Conservation (phyloP, 495 filamentous ascomycete species). For the Massariosphaeria phaeospora region DNA sequence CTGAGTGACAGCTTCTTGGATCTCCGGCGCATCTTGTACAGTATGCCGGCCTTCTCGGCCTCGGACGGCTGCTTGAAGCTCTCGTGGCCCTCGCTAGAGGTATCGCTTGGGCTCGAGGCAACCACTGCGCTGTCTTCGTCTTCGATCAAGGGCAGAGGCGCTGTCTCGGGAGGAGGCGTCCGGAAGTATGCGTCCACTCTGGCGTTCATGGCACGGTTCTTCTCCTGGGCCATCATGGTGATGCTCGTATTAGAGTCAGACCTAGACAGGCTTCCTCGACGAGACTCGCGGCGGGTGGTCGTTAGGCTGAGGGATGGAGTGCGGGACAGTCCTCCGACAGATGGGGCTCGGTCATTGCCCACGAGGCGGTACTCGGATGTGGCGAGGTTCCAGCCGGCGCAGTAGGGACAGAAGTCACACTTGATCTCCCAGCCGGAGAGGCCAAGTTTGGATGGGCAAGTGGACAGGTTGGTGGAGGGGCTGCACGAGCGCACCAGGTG, state of each 20-base stretch:
- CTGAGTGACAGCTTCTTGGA: constrained; percentile 23
- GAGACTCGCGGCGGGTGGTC: constrained; percentile 25
- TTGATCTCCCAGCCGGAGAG: constrained; percentile 42
- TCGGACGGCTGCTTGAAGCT: constrained; percentile 20
- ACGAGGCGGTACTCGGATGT: constrained; percentile 36
- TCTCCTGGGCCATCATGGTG: constrained; percentile 33
- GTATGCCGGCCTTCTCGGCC: constrained; percentile 10
- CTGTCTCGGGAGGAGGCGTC: not conserved
- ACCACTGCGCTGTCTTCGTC: constrained; percentile 6
- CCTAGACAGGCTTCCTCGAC: constrained; percentile 33
- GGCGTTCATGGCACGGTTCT: constrained; percentile 37
- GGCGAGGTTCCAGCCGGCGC: constrained; percentile 29
- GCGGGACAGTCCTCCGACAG: constrained; percentile 29
- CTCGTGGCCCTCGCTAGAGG: constrained; percentile 26
- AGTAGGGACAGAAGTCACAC: constrained; percentile 42
- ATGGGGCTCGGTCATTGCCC: constrained; percentile 29
- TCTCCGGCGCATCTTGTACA: constrained; percentile 20
- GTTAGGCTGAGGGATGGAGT: constrained; percentile 21
- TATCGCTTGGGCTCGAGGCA: constrained; percentile 22
- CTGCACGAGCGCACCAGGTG: constrained; percentile 35
- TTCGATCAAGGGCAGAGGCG: constrained; percentile 1
- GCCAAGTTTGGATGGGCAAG: constrained; percentile 35
- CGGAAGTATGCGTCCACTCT: constrained; percentile 39
- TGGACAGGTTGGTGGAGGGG: constrained; percentile 36
- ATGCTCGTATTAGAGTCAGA: constrained; percentile 35